Evolutionary conservation across 352 stramenopile species (phyloP), one percentile per base, ranked within the genome.

Genomic region (Pythium apleroticum): DNA sequence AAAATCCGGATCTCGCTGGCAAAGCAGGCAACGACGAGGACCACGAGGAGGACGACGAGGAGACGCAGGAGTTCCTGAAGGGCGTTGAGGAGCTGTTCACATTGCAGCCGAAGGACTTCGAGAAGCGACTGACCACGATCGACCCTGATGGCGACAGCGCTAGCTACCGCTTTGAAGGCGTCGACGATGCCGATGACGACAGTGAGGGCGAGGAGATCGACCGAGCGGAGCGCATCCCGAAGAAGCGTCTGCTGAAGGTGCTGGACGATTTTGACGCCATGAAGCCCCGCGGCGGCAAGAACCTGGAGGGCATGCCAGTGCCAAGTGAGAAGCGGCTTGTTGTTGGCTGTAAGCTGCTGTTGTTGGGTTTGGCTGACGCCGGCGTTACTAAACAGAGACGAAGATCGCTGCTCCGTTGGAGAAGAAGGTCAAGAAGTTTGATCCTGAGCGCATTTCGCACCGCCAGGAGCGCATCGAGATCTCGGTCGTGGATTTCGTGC

Each of bases 381-480:
- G 20, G n/a, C 22, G 45, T 28, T 49, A 17, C 12, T 37, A 1
- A 46, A 10, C 54, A 94, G 83, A 89, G 65, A 85, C 77, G 12
- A 94, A 94, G 68, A 85, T 84, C 30, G 69, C 68, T 30, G 71
- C 83, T 2, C 83, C 83, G 7, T 52, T 94, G 50, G 80, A 91
- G 66, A 92, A 91, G 65, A 89, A 91, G 59, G 56, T 58, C 4
- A 92, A 89, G 66, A 77, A 77, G 27, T 66, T 69, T 15, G 88
- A 86, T 55, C 66, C 80, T 4, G 83, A 94, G 39, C 76, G 77
- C 28, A 70, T 84, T 24, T 91, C 83, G 31, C 86, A 88, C 66
- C 85, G 85, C 30, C 85, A 94, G 54, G 83, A 91, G 62, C 80
- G 75, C 10, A 73, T 94, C 4, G 85, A 88, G 45, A 69, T 86